phyloP scores from a whole-genome alignment of 106 monocot genomes.

The Allium sativum region DNA sequence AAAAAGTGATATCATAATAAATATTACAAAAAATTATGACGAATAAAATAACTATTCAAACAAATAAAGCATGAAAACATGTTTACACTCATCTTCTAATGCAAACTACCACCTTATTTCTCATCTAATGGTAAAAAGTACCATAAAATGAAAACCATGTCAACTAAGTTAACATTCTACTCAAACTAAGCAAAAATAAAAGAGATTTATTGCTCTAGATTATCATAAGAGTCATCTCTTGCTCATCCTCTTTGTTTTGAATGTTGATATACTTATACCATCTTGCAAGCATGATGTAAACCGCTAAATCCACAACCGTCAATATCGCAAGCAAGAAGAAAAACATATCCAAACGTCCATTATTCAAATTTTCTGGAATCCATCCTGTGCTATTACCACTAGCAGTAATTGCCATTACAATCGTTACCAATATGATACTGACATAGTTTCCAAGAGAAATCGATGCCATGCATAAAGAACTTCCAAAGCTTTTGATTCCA shows the following conservation, averaged over 20 bases:
- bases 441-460: slow-evolving; percentile 66
- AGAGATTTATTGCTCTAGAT: neutral
- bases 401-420: slow-evolving; percentile 26
- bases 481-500: slow-evolving; percentile 62
- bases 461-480: slow-evolving; percentile 62
- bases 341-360: slow-evolving; percentile 60
- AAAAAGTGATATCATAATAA: no score
- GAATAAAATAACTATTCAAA: no score
- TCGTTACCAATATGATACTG: slow-evolving; percentile 54
- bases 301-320: slow-evolving; percentile 27
- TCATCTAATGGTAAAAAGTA: no score
- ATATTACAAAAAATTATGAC: no score
- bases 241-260: slow-evolving; percentile 3
- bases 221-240: neutral
- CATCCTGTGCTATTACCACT: slow-evolving; percentile 23
- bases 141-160: no score
- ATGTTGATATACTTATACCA: slow-evolving; percentile 49
- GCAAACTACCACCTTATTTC: no score
- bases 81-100: no score
- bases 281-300: slow-evolving; percentile 37
- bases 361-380: slow-evolving; percentile 67
- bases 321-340: slow-evolving; percentile 64
- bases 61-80: no score
- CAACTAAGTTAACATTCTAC: no score
- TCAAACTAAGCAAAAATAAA: no score